Evolutionary conservation across 345 rosid genomes (phyloP).

Genomic region (Excoecaria cochinchinensis): DNA sequence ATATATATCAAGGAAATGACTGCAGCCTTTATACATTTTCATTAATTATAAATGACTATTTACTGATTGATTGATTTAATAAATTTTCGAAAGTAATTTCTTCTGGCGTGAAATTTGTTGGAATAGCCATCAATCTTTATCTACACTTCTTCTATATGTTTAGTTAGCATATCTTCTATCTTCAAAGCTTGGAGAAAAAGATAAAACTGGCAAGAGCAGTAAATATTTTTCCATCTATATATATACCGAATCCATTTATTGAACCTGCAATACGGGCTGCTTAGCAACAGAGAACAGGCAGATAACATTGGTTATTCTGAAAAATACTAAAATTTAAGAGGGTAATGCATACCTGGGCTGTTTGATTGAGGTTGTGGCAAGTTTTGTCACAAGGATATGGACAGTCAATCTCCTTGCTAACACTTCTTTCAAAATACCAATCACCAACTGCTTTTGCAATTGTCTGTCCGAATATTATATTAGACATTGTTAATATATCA

Average conservation of each 20-base stretch:
- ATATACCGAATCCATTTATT: neutral
- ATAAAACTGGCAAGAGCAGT: neutral
- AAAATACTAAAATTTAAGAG: neutral
- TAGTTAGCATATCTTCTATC: neutral
- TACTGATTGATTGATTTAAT: neutral
- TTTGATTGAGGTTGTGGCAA: slow-evolving; percentile 69
- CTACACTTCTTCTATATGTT: neutral
- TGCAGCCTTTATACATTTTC: no score
- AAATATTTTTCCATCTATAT: neutral
- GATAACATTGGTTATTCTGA: neutral
- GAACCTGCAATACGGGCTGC: slow-evolving; percentile 17
- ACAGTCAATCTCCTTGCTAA: slow-evolving; percentile 57
- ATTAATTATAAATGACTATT: neutral
- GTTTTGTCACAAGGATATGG: slow-evolving; percentile 76
- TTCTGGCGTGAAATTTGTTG: no score
- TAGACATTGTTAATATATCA: neutral
- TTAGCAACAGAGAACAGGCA: slow-evolving; percentile 6
- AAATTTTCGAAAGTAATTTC: neutral
- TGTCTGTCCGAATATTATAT: slow-evolving; percentile 40
- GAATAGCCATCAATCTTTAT: neutral
- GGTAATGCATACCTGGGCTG: slow-evolving; percentile 28
- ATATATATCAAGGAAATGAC: no score
- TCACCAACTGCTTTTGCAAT: slow-evolving; percentile 86
- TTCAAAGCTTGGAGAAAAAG: neutral
- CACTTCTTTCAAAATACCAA: slow-evolving; percentile 74